phyloP scores from a whole-genome alignment of 1,284 basidiomycete genomes.

The Austroboletus novae-zelandiae region DNA sequence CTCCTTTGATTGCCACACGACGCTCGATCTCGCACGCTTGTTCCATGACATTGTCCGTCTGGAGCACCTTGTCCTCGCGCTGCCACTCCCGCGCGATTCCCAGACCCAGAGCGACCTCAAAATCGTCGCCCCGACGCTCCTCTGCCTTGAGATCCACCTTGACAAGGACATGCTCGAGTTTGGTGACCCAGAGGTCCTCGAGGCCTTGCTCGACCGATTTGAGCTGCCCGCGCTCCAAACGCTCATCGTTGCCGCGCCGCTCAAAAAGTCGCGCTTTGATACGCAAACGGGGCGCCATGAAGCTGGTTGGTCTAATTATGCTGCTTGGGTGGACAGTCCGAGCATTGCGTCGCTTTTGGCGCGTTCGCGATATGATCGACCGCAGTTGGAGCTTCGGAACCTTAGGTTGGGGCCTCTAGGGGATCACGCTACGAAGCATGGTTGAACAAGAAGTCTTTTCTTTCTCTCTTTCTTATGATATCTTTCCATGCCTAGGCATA shows the following conservation, averaged over 20 bases:
- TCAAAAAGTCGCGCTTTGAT: background rate
- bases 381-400: slow-evolving; percentile 10
- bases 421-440: background rate
- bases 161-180: slow-evolving; percentile 25
- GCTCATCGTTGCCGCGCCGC: slow-evolving; percentile 12
- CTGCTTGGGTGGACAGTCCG: slow-evolving; percentile 11
- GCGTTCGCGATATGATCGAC: slow-evolving; percentile 10
- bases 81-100: slow-evolving; percentile 8
- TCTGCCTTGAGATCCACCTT: slow-evolving; percentile 16
- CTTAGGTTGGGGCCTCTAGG: background rate
- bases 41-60: slow-evolving; percentile 19
- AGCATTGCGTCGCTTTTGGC: slow-evolving; percentile 17
- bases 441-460: background rate
- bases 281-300: background rate
- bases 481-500: background rate
- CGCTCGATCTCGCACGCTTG: slow-evolving; percentile 17
- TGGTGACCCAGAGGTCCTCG: slow-evolving; percentile 17
- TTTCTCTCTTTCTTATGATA: background rate
- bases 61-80: slow-evolving; percentile 14
- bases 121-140: slow-evolving; percentile 11
- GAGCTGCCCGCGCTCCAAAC: slow-evolving; percentile 20
- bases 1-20: slow-evolving; percentile 18
- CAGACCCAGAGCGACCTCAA: background rate
- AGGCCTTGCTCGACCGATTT: slow-evolving; percentile 19
- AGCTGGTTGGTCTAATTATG: slow-evolving; percentile 6